phyloP scores from a whole-genome alignment of 1,284 basidiomycete species.

The Anthracocystis panici-leucophaei region DNA sequence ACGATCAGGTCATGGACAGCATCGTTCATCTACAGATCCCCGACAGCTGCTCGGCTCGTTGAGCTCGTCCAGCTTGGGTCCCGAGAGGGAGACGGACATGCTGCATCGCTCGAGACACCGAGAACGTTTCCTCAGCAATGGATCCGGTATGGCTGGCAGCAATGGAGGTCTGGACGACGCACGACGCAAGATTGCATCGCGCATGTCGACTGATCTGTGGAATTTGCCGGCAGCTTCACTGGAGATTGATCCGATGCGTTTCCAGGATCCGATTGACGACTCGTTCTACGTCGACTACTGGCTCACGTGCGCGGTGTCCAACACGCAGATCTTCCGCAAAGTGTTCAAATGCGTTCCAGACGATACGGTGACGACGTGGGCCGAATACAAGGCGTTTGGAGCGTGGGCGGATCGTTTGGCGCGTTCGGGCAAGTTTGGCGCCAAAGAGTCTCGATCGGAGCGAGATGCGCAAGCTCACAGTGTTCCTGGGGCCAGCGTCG shows the following conservation, averaged over 20 bases:
- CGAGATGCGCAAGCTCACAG: conserved; percentile 49
- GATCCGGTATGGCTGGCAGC: not conserved
- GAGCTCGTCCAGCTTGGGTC: conserved; percentile 25
- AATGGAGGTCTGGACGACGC: conserved; percentile 18
- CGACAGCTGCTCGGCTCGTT: conserved; percentile 31
- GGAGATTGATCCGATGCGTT: conserved; percentile 54
- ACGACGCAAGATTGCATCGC: conserved; percentile 33
- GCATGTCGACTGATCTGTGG: conserved; percentile 56
- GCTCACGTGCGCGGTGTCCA: conserved; percentile 63
- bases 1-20: conserved; percentile 9
- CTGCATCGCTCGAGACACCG: conserved; percentile 31
- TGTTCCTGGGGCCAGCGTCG: conserved; percentile 48
- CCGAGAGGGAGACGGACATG: conserved; percentile 38
- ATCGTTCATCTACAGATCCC: conserved; percentile 20
- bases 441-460: conserved; percentile 30
- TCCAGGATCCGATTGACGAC: conserved; percentile 59
- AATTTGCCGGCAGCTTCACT: conserved; percentile 42
- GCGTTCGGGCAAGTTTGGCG: conserved; percentile 43
- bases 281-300: conserved; percentile 64
- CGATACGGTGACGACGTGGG: conserved; percentile 67
- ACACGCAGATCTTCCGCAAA: conserved; percentile 66
- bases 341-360: conserved; percentile 68
- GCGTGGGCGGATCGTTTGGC: conserved; percentile 58
- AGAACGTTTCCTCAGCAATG: conserved; percentile 21
- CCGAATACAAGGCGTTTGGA: conserved; percentile 63